phyloP scores from a whole-genome alignment of 352 stramenopile species.

The Pythium dissotocum region DNA sequence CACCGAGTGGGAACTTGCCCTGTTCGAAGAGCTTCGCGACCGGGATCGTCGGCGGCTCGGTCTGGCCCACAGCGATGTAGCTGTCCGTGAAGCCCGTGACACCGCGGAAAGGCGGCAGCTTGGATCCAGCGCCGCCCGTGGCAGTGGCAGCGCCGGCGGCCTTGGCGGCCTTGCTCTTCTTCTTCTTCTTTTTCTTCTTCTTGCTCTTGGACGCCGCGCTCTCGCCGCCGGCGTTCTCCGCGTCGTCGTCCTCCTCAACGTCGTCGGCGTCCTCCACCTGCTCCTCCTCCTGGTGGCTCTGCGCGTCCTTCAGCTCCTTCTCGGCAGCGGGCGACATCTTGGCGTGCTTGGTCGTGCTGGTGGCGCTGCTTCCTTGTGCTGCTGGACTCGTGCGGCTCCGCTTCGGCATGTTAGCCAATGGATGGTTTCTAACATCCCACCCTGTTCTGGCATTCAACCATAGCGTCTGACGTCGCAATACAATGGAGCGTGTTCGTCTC shows the following conservation, averaged over 20 bases:
- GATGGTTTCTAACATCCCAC: slow-evolving; percentile 2
- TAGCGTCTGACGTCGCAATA: neutral
- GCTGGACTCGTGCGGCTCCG: neutral
- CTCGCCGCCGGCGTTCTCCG: neutral
- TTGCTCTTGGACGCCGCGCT: slow-evolving; percentile 22
- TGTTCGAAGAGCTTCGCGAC: slow-evolving; percentile 67
- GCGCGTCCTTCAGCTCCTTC: slow-evolving; percentile 7
- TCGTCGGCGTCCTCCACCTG: slow-evolving; percentile 9
- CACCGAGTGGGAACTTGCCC: slow-evolving; percentile 87
- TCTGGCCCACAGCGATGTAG: slow-evolving; percentile 94
- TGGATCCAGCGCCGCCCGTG: slow-evolving; percentile 32
- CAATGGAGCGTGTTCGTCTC: neutral
- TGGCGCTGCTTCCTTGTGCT: neutral
- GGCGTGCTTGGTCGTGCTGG: neutral
- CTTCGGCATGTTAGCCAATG: slow-evolving; percentile 11
- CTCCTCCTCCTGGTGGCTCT: slow-evolving; percentile 7
- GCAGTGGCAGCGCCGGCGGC: slow-evolving; percentile 4
- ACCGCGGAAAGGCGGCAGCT: slow-evolving; percentile 64
- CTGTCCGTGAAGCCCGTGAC: slow-evolving; percentile 92
- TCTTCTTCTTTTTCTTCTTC: slow-evolving; percentile 78
- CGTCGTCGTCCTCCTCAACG: slow-evolving; percentile 22
- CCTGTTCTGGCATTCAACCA: slow-evolving; percentile 4
- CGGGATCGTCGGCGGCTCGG: slow-evolving; percentile 94
- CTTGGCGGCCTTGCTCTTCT: slow-evolving; percentile 42
- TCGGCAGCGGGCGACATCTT: slow-evolving; percentile 13